Evolutionary conservation across 192 early-diverging fungal genomes (phyloP).

Genomic region (Umbelopsis vinacea): DNA sequence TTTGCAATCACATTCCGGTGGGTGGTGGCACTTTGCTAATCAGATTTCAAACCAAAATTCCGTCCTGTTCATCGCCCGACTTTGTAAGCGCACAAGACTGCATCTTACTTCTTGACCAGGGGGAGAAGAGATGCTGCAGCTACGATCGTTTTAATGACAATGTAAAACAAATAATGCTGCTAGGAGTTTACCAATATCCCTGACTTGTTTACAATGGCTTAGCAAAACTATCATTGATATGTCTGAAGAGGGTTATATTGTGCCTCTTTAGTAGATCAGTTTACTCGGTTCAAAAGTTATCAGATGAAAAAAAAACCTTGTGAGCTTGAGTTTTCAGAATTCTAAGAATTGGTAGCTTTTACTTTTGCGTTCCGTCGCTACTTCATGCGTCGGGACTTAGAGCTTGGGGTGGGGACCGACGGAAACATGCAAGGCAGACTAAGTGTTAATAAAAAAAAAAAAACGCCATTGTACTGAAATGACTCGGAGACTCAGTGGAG

Average conservation of each 20-base stretch:
- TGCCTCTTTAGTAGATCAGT: not conserved
- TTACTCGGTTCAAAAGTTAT: slow-evolving; percentile 1
- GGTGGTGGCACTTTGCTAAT: not conserved
- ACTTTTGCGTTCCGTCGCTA: not conserved
- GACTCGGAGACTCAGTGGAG: not conserved
- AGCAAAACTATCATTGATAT: too few species aligned
- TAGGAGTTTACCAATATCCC: too few species aligned
- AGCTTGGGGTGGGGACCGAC: not conserved
- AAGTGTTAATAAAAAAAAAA: not conserved
- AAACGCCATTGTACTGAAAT: not conserved
- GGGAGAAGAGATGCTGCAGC: too few species aligned
- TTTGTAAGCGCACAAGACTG: too few species aligned
- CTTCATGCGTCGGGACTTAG: slow-evolving; percentile 1
- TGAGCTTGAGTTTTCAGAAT: not conserved
- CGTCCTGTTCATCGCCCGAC: too few species aligned
- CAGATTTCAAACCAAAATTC: too few species aligned
- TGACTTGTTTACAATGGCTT: not conserved
- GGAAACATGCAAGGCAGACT: not conserved
- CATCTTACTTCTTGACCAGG: too few species aligned
- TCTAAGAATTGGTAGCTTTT: not conserved
- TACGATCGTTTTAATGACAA: too few species aligned
- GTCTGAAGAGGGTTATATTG: not conserved
- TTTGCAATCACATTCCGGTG: not conserved
- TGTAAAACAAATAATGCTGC: too few species aligned
- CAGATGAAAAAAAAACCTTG: not conserved